Evolutionary conservation across 345 rosid species (phyloP).

Genomic region (Salix exigua): DNA sequence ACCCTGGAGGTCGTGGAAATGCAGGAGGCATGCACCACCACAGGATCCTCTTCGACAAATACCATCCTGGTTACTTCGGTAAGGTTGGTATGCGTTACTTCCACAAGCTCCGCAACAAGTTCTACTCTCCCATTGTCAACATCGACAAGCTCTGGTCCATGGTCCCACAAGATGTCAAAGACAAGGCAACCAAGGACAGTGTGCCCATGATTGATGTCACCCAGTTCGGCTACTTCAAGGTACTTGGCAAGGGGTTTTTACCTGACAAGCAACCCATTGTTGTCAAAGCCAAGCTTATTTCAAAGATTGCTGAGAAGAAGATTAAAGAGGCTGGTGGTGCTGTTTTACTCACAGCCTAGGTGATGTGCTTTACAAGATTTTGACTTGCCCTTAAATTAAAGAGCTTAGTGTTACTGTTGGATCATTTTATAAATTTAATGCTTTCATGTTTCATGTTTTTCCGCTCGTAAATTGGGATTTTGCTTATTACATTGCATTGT

Average conservation of each 20-base stretch:
- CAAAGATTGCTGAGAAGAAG: slow-evolving; percentile 31
- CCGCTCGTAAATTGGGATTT: neutral
- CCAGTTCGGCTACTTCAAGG: slow-evolving; percentile 28
- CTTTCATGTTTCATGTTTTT: neutral
- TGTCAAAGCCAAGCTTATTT: slow-evolving; percentile 27
- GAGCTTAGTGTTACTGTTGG: neutral
- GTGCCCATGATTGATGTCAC: slow-evolving; percentile 27
- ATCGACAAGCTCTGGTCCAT: slow-evolving; percentile 31
- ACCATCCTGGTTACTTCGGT: slow-evolving; percentile 34
- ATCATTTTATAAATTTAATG: neutral
- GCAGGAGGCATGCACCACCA: slow-evolving; percentile 34
- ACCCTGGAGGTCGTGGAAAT: slow-evolving; percentile 30
- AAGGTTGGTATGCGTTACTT: slow-evolving; percentile 31
- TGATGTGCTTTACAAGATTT: neutral
- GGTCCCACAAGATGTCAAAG: slow-evolving; percentile 25
- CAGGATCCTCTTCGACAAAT: slow-evolving; percentile 34
- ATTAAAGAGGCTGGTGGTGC: slow-evolving; percentile 33
- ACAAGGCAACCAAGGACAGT: slow-evolving; percentile 16
- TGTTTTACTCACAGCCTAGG: slow-evolving; percentile 26
- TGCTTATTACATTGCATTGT: neutral
- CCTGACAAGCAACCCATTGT: slow-evolving; percentile 26
- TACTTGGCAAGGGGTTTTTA: slow-evolving; percentile 24
- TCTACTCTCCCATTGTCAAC: slow-evolving; percentile 28
- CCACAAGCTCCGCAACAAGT: slow-evolving; percentile 28
- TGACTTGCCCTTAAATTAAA: neutral